These are phyloP conservation scores for Xylariales sp. DNA, from an alignment of 2,329 filamentous ascomycete genomes.

Conservation along the genomic window DNA sequence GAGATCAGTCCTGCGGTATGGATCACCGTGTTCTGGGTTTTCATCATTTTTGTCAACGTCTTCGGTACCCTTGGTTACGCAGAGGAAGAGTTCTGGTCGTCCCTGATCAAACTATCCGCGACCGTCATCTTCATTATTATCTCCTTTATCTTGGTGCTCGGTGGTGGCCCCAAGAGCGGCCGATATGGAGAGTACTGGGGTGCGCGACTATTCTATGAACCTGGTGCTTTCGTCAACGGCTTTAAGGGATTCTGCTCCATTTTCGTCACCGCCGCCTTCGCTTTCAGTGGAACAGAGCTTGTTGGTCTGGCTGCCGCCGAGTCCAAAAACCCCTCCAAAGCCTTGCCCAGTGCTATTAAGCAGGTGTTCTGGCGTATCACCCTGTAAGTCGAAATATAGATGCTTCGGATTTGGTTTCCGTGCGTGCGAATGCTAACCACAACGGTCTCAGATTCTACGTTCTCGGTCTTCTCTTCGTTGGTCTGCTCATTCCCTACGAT, in stretches of 20 bases:
- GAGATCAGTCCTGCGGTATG: constrained; percentile 62
- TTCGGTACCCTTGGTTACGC: constrained; percentile 68
- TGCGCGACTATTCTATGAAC: constrained; percentile 61
- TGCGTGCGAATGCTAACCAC: constrained; percentile 25
- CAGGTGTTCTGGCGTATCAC: constrained; percentile 75
- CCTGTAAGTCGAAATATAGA: constrained; percentile 46
- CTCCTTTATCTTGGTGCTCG: constrained; percentile 67
- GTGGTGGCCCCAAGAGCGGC: constrained; percentile 67
- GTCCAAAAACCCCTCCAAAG: constrained; percentile 74
- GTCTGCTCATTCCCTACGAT: constrained; percentile 60
- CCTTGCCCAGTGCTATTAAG: constrained; percentile 84
- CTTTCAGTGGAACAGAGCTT: constrained; percentile 78
- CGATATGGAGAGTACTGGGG: constrained; percentile 61
- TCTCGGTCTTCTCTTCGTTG: constrained; percentile 63
- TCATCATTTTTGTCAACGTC: constrained; percentile 65
- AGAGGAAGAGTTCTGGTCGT: constrained; percentile 71
- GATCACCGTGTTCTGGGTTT: constrained; percentile 65
- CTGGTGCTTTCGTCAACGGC: constrained; percentile 73
- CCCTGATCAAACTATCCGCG: constrained; percentile 67
- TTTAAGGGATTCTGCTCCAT: constrained; percentile 80
- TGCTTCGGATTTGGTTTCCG: neutral
- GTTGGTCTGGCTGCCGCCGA: constrained; percentile 82
- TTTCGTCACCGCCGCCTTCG: constrained; percentile 79
- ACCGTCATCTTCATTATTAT: constrained; percentile 74
- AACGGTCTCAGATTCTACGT: constrained; percentile 58